Conservation (phyloP, 2,329 filamentous ascomycete genomes). For the Ophiostoma ulmi region DNA sequence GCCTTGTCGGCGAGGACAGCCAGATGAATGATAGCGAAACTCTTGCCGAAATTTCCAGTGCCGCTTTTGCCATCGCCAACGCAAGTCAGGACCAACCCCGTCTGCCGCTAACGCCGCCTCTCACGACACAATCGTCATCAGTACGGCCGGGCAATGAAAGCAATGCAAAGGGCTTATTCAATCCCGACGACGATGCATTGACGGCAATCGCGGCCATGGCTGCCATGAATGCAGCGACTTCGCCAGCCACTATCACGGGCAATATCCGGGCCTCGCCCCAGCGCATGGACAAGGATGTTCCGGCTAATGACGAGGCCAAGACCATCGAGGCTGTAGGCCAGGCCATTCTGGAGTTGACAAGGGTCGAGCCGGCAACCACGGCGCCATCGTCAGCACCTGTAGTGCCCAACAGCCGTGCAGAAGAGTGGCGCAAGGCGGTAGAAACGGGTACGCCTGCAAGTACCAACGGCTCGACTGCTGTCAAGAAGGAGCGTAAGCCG, state of each 20-base stretch:
- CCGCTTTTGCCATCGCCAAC: background rate
- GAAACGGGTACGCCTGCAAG: background rate
- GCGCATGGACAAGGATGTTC: constrained; percentile 3
- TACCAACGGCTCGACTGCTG: background rate
- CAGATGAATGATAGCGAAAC: background rate
- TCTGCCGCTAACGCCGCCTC: constrained; percentile 6
- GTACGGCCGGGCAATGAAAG: background rate
- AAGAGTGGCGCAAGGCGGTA: constrained; percentile 15
- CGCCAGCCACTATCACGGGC: background rate
- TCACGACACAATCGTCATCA: background rate
- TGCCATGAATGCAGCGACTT: background rate
- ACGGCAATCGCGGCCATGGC: constrained; percentile 12
- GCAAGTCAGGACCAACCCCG: background rate
- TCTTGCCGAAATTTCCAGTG: constrained; percentile 1
- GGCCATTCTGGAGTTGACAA: constrained; percentile 14
- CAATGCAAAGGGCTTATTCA: background rate
- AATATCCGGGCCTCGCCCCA: background rate
- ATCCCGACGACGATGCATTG: background rate
- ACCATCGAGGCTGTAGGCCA: constrained; percentile 11
- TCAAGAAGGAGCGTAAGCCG: constrained; percentile 15
- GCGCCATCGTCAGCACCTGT: background rate
- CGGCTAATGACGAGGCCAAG: background rate
- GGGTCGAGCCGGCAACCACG: background rate
- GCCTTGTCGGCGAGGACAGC: background rate
- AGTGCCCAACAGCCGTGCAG: background rate